These are phyloP conservation scores for Prunus armeniaca DNA, from an alignment of 306 rosid species.

Conservation along the genomic window DNA sequence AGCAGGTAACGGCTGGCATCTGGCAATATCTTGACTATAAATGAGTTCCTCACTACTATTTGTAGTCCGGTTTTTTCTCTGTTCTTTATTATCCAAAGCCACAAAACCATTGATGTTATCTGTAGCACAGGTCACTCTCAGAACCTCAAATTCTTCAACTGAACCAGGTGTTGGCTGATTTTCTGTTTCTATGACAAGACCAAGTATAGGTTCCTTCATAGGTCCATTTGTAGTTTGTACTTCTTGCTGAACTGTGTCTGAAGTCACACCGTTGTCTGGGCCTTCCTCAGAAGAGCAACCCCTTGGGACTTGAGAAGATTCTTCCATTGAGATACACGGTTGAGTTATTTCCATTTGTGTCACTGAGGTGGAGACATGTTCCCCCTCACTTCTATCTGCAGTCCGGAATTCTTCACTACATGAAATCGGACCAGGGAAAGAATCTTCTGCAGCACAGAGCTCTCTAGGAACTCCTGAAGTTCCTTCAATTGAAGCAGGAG, in stretches of 20 bases:
- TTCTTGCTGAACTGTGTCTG: constrained; percentile 30
- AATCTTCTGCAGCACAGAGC: constrained; percentile 19
- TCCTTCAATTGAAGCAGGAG: constrained; percentile 19
- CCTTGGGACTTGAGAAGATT: constrained; percentile 25
- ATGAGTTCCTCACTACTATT: constrained; percentile 30
- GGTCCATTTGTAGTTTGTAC: constrained; percentile 26
- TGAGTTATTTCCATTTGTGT: constrained; percentile 27
- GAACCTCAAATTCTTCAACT: constrained; percentile 29
- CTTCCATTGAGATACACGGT: constrained; percentile 35
- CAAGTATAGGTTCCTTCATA: constrained; percentile 26
- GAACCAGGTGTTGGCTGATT: constrained; percentile 18
- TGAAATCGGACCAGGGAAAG: constrained; percentile 6
- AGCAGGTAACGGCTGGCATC: constrained; percentile 18
- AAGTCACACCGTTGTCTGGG: constrained; percentile 21
- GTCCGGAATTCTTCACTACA: constrained; percentile 8
- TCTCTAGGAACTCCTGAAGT: constrained; percentile 23
- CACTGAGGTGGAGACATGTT: constrained; percentile 14
- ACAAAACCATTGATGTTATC: constrained; percentile 29
- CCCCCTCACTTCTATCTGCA: constrained; percentile 6
- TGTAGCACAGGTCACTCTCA: constrained; percentile 29
- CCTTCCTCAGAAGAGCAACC: constrained; percentile 28
- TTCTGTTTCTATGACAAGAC: constrained; percentile 28
- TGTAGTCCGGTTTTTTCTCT: constrained; percentile 21
- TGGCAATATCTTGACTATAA: constrained; percentile 23
- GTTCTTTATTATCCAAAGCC: constrained; percentile 25